Base-by-base conservation (phyloP, 805 yeast species). In the Yarrowia sp. region DNA sequence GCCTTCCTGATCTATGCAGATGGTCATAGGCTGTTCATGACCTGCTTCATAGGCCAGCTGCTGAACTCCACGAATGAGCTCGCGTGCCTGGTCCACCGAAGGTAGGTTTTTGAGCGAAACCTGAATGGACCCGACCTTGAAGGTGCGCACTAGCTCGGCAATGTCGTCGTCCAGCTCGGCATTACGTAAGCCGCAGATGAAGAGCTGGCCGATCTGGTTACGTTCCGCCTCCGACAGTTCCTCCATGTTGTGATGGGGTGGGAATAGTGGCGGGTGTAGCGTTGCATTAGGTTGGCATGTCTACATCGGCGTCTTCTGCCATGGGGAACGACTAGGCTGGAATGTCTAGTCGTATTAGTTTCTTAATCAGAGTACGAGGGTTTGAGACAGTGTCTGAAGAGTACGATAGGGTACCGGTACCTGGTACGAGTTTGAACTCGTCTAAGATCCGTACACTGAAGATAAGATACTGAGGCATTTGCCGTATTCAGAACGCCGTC, bases 11-110 rank as follows among this genome's bases (percentile, higher is more conserved):
- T 51, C 58, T 2, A 51, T 33, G 10, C 58, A 51, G 30, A 51
- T 51, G 22, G 58, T 41, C 41, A 51, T 33, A 16, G 58, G 58
- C 67, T 85, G 76, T 69, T 85, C 87, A 17, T 71, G 68, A 0
- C 86, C 87, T 10, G 84, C 71, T 2, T 88, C 88, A 46, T 80
- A 78, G 65, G 81, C 81, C 2, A 83, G 81, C 46, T 83, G 77
- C 66, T 51, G 58, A 14, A 51, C 58, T 0, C 58, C 85, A 11
- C 75, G 71, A n/a, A 84, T 82, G 66, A 85, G 77, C 65, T 75
- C 72, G 26, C 81, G 73, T 67, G 84, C 78, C 68, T 83, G 85
- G 41, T 77, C 76, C 2, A 80, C 86, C 46, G 80, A 67, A 59
- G 66, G 76, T 38, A 84, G 79, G 71, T 85, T 85, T 69, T 83